phyloP scores from a whole-genome alignment of 2,329 filamentous ascomycete genomes.

The Zelopaecilomyces penicillatus region DNA sequence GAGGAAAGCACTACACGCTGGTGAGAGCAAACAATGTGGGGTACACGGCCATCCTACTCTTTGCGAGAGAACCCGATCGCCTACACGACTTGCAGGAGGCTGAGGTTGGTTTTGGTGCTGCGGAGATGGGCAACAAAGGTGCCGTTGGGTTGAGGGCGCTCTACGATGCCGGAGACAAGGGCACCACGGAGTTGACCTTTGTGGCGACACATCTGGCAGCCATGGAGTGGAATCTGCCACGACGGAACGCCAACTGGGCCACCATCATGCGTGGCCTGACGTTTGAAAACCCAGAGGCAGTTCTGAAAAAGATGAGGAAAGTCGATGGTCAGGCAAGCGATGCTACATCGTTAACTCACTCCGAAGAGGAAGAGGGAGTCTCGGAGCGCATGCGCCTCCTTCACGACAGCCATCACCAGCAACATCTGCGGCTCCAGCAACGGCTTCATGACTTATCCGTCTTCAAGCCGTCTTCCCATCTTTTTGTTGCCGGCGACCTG shows the following conservation, averaged over 20 bases:
- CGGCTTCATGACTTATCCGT: constrained; percentile 53
- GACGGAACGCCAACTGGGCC: constrained; percentile 82
- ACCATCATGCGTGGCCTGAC: constrained; percentile 72
- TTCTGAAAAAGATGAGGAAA: constrained; percentile 19
- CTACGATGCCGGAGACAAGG: constrained; percentile 33
- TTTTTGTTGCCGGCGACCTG: constrained; percentile 85
- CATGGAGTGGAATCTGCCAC: constrained; percentile 68
- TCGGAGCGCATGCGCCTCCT: constrained; percentile 24
- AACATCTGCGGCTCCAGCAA: constrained; percentile 30
- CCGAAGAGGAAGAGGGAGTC: constrained; percentile 14
- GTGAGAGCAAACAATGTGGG: constrained; percentile 68
- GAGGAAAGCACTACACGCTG: constrained; percentile 50
- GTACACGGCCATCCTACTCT: constrained; percentile 84
- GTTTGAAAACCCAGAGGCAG: constrained; percentile 51
- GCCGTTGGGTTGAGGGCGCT: constrained; percentile 71
- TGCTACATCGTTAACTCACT: constrained; percentile 4
- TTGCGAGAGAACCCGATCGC: constrained; percentile 55
- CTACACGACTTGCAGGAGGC: constrained; percentile 65
- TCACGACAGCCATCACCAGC: constrained; percentile 25
- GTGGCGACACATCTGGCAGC: constrained; percentile 82
- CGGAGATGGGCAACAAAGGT: constrained; percentile 92
- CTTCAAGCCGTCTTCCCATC: constrained; percentile 64
- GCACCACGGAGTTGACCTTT: constrained; percentile 65
- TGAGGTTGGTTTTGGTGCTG: constrained; percentile 74
- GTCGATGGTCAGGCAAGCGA: not conserved